These are phyloP conservation scores for Ophryocystis elektroscirrha DNA, from an alignment of 169 alveolate genomes.

Conservation along the genomic window DNA sequence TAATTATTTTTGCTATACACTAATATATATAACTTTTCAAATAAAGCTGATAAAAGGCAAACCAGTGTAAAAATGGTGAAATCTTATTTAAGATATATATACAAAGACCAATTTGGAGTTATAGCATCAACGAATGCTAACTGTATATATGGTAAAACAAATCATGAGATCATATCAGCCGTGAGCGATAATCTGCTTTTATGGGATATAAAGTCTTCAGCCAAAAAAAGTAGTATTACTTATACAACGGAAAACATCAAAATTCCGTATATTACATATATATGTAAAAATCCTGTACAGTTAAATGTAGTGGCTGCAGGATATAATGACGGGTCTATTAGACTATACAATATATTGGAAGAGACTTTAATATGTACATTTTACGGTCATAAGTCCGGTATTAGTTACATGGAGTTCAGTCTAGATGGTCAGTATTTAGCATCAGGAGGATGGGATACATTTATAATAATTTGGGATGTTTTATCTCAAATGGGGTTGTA, in stretches of 20 bases:
- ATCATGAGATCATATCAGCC: constrained; percentile 14
- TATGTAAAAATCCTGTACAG: too few relatives aligned
- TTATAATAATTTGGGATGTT: constrained; percentile 53
- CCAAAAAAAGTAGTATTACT: too few relatives aligned
- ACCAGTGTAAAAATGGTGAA: constrained; percentile 48
- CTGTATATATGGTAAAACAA: constrained; percentile 18
- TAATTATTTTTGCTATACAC: too few relatives aligned
- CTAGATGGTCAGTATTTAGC: constrained; percentile 17
- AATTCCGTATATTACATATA: too few relatives aligned
- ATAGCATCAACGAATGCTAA: constrained; percentile 35
- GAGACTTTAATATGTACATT: constrained; percentile 19
- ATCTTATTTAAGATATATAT: constrained; percentile 54
- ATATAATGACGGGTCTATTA: constrained; percentile 41
- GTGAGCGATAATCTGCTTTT: too few relatives aligned
- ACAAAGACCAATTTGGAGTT: constrained; percentile 42
- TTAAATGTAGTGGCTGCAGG: too few relatives aligned
- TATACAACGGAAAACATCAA: too few relatives aligned
- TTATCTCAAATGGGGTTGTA: constrained; percentile 43
- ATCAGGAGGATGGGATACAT: constrained; percentile 52
- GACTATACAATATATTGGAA: constrained; percentile 30
- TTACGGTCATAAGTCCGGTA: constrained; percentile 37
- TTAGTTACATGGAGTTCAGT: constrained; percentile 24
- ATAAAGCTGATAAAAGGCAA: too few relatives aligned
- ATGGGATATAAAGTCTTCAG: too few relatives aligned
- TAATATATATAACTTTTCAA: too few relatives aligned